Evolutionary conservation across 306 rosid genomes (phyloP).

Genomic region (Sophora flavescens): DNA sequence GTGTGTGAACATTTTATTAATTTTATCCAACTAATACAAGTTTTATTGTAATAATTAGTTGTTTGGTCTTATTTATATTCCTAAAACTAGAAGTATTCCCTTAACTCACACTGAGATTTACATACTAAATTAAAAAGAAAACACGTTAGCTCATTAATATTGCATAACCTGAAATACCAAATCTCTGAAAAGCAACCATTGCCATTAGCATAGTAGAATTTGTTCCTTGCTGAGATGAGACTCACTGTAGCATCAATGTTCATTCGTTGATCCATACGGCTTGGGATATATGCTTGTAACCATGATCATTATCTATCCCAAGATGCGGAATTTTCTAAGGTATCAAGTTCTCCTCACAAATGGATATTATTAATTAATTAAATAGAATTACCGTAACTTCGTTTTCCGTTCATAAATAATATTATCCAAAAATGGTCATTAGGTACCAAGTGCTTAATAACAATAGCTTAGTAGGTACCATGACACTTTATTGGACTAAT

Average conservation of each 20-base stretch:
- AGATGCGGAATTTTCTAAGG: conserved; percentile 31
- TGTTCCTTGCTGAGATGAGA: conserved; percentile 24
- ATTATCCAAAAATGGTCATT: not conserved
- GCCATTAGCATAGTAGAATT: conserved; percentile 25
- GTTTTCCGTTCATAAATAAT: not conserved
- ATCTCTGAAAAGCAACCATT: conserved; percentile 1
- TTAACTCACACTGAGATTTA: too few species aligned
- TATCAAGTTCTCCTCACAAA: not conserved
- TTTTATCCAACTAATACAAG: not conserved
- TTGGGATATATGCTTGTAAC: conserved; percentile 45
- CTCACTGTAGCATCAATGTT: conserved; percentile 12
- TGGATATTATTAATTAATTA: not conserved
- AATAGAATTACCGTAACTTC: not conserved
- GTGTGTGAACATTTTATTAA: too few species aligned
- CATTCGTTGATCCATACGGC: conserved; percentile 25
- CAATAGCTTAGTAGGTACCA: too few species aligned
- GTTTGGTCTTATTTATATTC: too few species aligned
- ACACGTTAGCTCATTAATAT: not conserved
- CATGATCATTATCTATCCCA: conserved; percentile 12
- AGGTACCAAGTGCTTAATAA: too few species aligned
- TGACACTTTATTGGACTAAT: too few species aligned
- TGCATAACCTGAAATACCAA: not conserved
- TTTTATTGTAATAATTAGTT: not conserved
- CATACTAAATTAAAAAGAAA: not conserved
- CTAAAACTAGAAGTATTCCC: too few species aligned